Evolutionary conservation across 805 yeast genomes (phyloP).

Genomic region (Ogataea wickerhamii): DNA sequence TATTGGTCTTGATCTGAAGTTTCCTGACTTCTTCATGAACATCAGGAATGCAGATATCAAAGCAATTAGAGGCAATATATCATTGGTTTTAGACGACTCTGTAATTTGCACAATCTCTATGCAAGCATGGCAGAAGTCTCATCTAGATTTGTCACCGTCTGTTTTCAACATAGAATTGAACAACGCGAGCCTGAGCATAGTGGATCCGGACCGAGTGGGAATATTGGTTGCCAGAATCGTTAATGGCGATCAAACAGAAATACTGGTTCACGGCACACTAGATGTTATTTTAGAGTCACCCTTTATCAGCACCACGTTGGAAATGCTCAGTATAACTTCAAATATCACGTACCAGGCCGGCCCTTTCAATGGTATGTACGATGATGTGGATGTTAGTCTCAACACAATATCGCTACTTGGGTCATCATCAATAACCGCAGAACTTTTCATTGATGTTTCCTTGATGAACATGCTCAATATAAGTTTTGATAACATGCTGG

Average conservation of each 20-base stretch:
- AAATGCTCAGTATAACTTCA: background rate
- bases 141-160: conserved; percentile 15
- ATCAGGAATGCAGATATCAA: conserved; percentile 1
- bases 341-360: conserved; percentile 1
- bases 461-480: conserved; percentile 35
- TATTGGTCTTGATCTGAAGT: background rate
- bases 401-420: conserved; percentile 23
- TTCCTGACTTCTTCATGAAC: background rate
- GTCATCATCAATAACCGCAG: conserved; percentile 25
- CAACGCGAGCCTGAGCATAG: conserved; percentile 8
- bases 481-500: conserved; percentile 27
- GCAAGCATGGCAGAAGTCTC: conserved; percentile 15
- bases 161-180: conserved; percentile 7
- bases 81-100: conserved; percentile 1
- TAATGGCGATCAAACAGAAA: conserved; percentile 4
- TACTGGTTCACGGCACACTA: conserved; percentile 8
- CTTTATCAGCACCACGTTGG: conserved; percentile 17
- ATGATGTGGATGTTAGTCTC: conserved; percentile 7
- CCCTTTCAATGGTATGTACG: conserved; percentile 4
- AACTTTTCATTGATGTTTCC: conserved; percentile 31
- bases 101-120: conserved; percentile 7
- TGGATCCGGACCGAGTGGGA: conserved; percentile 2
- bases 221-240: background rate
- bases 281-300: conserved; percentile 25
- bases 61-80: conserved; percentile 5